These are phyloP conservation scores for Kuraishia cidri DNA, from an alignment of 805 yeast genomes.

Conservation along the genomic window DNA sequence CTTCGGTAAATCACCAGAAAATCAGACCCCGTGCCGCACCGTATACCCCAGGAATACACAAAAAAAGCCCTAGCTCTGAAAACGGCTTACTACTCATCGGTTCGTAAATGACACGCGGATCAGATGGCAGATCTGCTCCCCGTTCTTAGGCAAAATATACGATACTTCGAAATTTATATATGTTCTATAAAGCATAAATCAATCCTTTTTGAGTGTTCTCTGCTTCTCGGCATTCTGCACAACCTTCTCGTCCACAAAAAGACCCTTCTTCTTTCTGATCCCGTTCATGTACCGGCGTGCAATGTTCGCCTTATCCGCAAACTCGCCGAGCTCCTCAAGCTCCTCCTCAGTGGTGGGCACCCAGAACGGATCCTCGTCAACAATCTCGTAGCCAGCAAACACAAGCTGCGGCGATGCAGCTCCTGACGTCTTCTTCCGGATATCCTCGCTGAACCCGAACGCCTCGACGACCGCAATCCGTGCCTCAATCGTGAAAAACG, in stretches of 20 bases:
- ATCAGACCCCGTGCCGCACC: no score
- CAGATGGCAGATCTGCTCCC: no score
- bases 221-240: slow-evolving; percentile 92
- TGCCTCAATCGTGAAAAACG: slow-evolving; percentile 84
- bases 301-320: slow-evolving; percentile 85
- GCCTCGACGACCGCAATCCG: slow-evolving; percentile 90
- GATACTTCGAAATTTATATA: no score
- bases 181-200: no score
- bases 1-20: no score
- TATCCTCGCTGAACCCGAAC: slow-evolving; percentile 93
- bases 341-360: slow-evolving; percentile 97
- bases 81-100: no score
- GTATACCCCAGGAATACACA: no score
- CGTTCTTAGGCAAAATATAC: no score
- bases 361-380: slow-evolving; percentile 97
- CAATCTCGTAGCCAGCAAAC: slow-evolving; percentile 78
- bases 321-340: slow-evolving; percentile 85
- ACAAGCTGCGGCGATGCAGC: slow-evolving; percentile 96
- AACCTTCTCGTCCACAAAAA: slow-evolving; percentile 83
- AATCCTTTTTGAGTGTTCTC: slow-evolving; percentile 74
- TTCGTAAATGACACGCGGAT: no score
- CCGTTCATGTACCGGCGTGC: slow-evolving; percentile 82
- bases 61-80: no score
- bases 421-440: slow-evolving; percentile 88
- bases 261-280: slow-evolving; percentile 80